Base-by-base conservation (phyloP, 345 rosid species). In the Euphorbia lathyris region DNA sequence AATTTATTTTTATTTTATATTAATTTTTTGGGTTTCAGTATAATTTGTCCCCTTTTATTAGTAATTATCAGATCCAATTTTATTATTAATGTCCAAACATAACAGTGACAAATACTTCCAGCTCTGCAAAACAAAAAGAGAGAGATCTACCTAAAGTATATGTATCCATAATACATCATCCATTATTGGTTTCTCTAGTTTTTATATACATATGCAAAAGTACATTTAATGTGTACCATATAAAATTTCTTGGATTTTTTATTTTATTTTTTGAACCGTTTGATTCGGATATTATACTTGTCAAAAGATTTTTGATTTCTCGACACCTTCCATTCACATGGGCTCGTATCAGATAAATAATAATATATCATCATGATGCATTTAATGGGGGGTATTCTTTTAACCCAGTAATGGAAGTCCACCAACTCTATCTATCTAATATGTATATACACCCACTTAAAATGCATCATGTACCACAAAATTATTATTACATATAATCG, bases 141-240 rank as follows among this genome's bases (percentile, higher is more conserved):
- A 71, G 53, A 69, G 69, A 76, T 68, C 52, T 56, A 55, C 23
- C 43, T 40, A 23, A n/a, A 17, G 29, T 23, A 22, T 64, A 47
- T 22, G 8, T 5, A 13, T 62, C 16, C 14, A 12, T 38, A 63
- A 11, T n/a, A n/a, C 17, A 34, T 34, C 65, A 42, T 42, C 22
- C 63, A 58, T 30, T 29, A 58, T 58, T 58, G 40, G 22, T 19
- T 60, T 22, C 19, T 45, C 19, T 45, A 27, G 14, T 59, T 1
- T 16, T 13, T 4, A 34, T 9, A 34, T 2, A 27, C 16, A 8
- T 16, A 14, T 48, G 36, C 23, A 58, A 60, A 70, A 70, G 77
- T 75, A 79, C 77, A 72, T 72, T 77, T 72, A 65, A 72, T 79
- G 64, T 20, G 80, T 72, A 78, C 78, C 67, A 23, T 66, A 9